Percentiles rank a stretch among this genome's conserved stretches.
Conservation (phyloP, 495 filamentous ascomycete species). For the Tuber aestivum region DNA sequence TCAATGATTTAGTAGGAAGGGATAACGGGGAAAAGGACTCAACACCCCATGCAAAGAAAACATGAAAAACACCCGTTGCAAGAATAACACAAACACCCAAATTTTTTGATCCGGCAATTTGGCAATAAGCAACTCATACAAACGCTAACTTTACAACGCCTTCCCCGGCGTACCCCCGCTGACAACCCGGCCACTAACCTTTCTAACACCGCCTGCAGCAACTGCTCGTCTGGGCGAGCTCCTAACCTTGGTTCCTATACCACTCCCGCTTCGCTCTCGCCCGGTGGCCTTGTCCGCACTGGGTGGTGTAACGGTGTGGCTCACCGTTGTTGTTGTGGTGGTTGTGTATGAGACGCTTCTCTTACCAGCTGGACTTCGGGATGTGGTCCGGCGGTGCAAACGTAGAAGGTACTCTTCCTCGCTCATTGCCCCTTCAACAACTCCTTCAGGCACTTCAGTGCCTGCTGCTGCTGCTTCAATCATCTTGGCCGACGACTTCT, state of each 20-base stretch:
- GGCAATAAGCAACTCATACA: conserved; percentile 13
- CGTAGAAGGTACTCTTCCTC: conserved; percentile 42
- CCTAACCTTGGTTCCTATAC: conserved; percentile 68
- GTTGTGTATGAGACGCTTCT: conserved; percentile 55
- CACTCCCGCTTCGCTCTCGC: conserved; percentile 52
- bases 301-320: conserved; percentile 51
- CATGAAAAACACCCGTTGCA: conserved; percentile 29
- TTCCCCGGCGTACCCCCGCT: conserved; percentile 54
- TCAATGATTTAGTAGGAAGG: conserved; percentile 8
- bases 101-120: conserved; percentile 9
- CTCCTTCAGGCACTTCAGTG: not conserved
- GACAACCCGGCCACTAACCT: conserved; percentile 87
- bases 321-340: conserved; percentile 57
- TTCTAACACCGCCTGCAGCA: conserved; percentile 67
- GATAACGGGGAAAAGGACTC: conserved; percentile 11
- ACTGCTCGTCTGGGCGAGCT: conserved; percentile 56
- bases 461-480: conserved; percentile 23
- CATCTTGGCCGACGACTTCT: conserved; percentile 32
- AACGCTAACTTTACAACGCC: conserved; percentile 37
- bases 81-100: not conserved
- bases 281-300: conserved; percentile 48
- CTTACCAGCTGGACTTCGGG: conserved; percentile 33
- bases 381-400: conserved; percentile 34
- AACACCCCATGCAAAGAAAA: conserved; percentile 12
- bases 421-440: conserved; percentile 30